Conservation (phyloP, 2,329 filamentous ascomycete species). For the Colletotrichum lupini region DNA sequence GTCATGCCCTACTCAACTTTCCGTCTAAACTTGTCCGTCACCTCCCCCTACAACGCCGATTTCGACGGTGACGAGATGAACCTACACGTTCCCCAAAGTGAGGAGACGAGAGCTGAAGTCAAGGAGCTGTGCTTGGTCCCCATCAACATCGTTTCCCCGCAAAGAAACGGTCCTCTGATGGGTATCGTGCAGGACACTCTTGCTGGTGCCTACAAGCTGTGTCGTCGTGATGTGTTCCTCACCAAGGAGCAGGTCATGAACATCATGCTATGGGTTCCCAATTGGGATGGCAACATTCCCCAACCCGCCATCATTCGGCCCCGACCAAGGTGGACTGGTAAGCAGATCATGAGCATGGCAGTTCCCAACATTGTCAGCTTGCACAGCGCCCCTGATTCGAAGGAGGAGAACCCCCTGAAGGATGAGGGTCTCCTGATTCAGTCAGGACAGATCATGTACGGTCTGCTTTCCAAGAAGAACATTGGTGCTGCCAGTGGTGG, state of each 20-base stretch:
- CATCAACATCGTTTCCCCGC: slow-evolving; percentile 96
- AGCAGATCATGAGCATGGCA: slow-evolving; percentile 95
- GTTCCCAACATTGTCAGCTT: slow-evolving; percentile 89
- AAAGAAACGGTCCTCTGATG: slow-evolving; percentile 97
- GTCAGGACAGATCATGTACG: slow-evolving; percentile 89
- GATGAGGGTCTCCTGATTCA: slow-evolving; percentile 87
- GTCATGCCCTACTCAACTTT: slow-evolving; percentile 99
- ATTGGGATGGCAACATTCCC: slow-evolving; percentile 96
- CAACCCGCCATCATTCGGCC: slow-evolving; percentile 95
- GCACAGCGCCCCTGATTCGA: slow-evolving; percentile 70
- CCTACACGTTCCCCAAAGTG: slow-evolving; percentile 96
- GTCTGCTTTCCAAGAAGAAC: slow-evolving; percentile 91
- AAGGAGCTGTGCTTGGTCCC: slow-evolving; percentile 97
- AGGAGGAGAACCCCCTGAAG: slow-evolving; percentile 70
- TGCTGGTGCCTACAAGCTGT: slow-evolving; percentile 97
- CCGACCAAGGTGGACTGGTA: slow-evolving; percentile 93
- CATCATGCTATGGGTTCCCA: slow-evolving; percentile 95
- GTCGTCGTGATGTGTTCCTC: slow-evolving; percentile 90
- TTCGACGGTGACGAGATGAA: slow-evolving; percentile 99
- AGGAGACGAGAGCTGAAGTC: slow-evolving; percentile 95
- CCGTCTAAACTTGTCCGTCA: slow-evolving; percentile 95
- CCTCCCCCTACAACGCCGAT: slow-evolving; percentile 99
- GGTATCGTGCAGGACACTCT: slow-evolving; percentile 99
- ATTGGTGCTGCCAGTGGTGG: slow-evolving; percentile 91
- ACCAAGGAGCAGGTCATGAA: slow-evolving; percentile 95